phyloP scores from a whole-genome alignment of 441 rosid genomes.

The Eutrema salsugineum region DNA sequence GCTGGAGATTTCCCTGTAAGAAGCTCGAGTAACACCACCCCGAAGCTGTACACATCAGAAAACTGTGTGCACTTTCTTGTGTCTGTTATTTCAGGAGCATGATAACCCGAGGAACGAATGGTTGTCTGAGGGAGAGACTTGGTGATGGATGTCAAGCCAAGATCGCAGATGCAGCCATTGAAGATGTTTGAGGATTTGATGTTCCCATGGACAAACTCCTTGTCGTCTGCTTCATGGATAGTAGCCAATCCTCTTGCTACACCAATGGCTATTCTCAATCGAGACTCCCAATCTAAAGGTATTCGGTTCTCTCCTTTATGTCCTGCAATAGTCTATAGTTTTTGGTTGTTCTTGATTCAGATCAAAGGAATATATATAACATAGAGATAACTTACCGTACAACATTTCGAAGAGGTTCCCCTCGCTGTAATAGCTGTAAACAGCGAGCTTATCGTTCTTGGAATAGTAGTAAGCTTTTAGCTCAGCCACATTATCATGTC shows the following conservation, averaged over 20 bases:
- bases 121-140: conserved; percentile 47
- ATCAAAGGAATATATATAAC: background rate
- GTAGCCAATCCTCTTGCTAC: conserved; percentile 65
- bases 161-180: conserved; percentile 63
- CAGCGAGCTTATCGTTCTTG: conserved; percentile 77
- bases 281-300: conserved; percentile 67
- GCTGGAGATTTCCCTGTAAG: conserved; percentile 24
- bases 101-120: conserved; percentile 57
- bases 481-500: conserved; percentile 58
- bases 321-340: conserved; percentile 36
- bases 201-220: conserved; percentile 79
- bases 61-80: conserved; percentile 18
- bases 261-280: conserved; percentile 63
- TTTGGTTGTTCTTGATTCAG: background rate
- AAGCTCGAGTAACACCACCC: conserved; percentile 22
- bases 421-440: conserved; percentile 50
- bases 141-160: conserved; percentile 56
- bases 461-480: conserved; percentile 77
- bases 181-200: conserved; percentile 78
- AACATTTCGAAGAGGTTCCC: conserved; percentile 65
- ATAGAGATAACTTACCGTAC: conserved; percentile 43
- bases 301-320: conserved; percentile 45
- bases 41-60: conserved; percentile 24
- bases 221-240: conserved; percentile 54
- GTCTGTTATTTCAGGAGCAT: conserved; percentile 16